phyloP scores from a whole-genome alignment of 2,329 filamentous ascomycete species.

The Diplodia mutila region DNA sequence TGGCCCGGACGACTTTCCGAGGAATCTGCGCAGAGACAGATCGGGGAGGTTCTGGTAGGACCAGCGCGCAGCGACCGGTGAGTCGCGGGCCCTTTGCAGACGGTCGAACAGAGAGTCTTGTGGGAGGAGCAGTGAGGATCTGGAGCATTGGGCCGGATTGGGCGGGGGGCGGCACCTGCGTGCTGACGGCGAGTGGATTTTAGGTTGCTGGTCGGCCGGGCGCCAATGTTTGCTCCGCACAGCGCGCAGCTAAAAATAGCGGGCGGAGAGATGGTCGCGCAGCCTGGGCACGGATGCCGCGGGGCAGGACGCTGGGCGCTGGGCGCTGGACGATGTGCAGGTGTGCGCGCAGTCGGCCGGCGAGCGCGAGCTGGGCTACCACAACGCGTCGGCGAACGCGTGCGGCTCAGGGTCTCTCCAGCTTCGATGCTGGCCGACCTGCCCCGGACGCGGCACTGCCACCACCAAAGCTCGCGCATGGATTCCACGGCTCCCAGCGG shows the following conservation, averaged over 20 bases:
- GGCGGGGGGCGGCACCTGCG: neutral
- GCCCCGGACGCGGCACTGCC: neutral
- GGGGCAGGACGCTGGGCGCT: slow-evolving; percentile 2
- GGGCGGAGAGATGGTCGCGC: neutral
- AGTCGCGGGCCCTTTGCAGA: slow-evolving; percentile 7
- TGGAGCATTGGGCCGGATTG: slow-evolving; percentile 6
- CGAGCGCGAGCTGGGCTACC: neutral
- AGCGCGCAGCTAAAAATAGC: slow-evolving; percentile 12
- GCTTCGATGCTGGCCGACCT: neutral
- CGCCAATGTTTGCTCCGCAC: slow-evolving; percentile 17
- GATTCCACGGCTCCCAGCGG: slow-evolving; percentile 10
- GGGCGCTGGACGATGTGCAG: neutral
- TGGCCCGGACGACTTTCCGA: neutral
- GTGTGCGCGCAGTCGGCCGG: neutral
- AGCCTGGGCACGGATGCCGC: slow-evolving; percentile 4
- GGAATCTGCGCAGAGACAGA: slow-evolving; percentile 13
- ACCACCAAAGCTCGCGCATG: slow-evolving; percentile 15
- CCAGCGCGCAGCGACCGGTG: neutral
- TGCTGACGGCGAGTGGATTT: slow-evolving; percentile 5
- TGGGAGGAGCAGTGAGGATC: too few species aligned
- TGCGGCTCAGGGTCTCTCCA: neutral
- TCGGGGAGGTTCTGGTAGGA: neutral
- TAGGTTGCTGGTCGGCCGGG: slow-evolving; percentile 13
- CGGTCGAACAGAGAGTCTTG: slow-evolving; percentile 13
- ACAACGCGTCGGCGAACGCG: neutral